Evolutionary conservation across 305 asterid species (phyloP).

Genomic region (Fraxinus paxiana): DNA sequence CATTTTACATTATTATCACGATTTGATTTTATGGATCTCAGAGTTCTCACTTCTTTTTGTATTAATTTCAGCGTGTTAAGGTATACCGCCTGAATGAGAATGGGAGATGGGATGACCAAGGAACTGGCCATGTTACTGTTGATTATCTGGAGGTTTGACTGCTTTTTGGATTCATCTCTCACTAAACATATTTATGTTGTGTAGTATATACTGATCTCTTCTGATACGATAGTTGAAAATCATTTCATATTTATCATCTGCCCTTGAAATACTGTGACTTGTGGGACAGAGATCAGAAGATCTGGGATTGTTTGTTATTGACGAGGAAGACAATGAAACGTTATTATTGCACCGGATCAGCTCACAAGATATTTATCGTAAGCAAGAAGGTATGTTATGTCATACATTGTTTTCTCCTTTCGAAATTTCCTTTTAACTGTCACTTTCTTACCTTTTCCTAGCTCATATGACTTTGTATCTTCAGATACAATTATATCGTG

Average conservation of each 20-base stretch:
- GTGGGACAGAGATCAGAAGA: constrained; percentile 84
- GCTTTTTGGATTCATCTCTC: neutral
- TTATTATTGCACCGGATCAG: constrained; percentile 83
- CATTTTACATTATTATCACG: neutral
- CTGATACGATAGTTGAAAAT: neutral
- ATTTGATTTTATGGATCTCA: neutral
- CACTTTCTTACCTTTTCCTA: constrained; percentile 11
- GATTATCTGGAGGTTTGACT: constrained; percentile 75
- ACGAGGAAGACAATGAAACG: constrained; percentile 76
- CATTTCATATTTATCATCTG: constrained; percentile 13
- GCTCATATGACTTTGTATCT: constrained; percentile 16
- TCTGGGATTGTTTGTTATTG: constrained; percentile 71
- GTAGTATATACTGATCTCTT: neutral
- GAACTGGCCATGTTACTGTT: constrained; percentile 94
- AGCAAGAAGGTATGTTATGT: constrained; percentile 80
- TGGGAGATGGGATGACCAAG: constrained; percentile 99
- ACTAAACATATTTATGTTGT: neutral
- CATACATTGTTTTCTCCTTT: constrained; percentile 4
- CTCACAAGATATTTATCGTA: constrained; percentile 86
- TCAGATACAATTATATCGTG: constrained; percentile 94
- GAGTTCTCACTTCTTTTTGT: constrained; percentile 8
- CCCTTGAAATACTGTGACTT: constrained; percentile 25
- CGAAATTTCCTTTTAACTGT: neutral
- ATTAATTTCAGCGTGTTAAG: constrained; percentile 74
- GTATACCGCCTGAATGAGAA: constrained; percentile 86